Base-by-base conservation (phyloP, 2,329 filamentous ascomycete genomes). In the Xylaria sp. region DNA sequence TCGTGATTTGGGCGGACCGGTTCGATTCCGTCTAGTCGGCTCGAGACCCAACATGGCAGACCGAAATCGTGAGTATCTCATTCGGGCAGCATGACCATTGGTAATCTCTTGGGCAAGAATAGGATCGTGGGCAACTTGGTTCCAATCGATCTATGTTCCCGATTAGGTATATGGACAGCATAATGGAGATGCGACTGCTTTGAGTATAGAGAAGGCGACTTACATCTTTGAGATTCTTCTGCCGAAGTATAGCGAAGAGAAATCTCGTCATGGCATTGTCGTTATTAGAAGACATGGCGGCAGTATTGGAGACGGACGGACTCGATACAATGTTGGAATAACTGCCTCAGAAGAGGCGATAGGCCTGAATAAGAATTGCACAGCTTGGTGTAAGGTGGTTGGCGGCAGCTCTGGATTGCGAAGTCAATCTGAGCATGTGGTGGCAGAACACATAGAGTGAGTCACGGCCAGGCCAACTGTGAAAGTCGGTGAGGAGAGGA, bases 191-290 rank as follows among this genome's bases (percentile, higher is more conserved):
- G 3, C 17, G 51, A 38, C 17, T 23, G 52, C 31, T 35, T n/a
- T n/a, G n/a, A 23, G n/a, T 11, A 37, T 6, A 43, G 33, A 17
- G 6, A 59, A 38, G 19, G 54, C 31, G 38, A 78, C 85, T 79
- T 74, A 87, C 85, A 75, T 87, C 83, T 70, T 85, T 87, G 54
- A 87, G 79, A 60, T 80, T 83, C 74, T 85, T 86, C 75, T 87
- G 85, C 72, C 81, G 80, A 60, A 87, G 69, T 61, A 87, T 87
- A 37, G 84, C 85, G 68, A 85, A 85, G 61, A 87, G 80, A 58
- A 87, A 85, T 55, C 84, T 78, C 62, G 82, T 81, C 79, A 85
- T 85, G 57, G 79, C 77, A 71, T 82, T 85, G 71, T 87, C 84
- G 67, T 81, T 80, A 74, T 81, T 84, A 71, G 80, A 76, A 65